Base-by-base conservation (phyloP, 306 rosid species). In the Prosopis cineraria region DNA sequence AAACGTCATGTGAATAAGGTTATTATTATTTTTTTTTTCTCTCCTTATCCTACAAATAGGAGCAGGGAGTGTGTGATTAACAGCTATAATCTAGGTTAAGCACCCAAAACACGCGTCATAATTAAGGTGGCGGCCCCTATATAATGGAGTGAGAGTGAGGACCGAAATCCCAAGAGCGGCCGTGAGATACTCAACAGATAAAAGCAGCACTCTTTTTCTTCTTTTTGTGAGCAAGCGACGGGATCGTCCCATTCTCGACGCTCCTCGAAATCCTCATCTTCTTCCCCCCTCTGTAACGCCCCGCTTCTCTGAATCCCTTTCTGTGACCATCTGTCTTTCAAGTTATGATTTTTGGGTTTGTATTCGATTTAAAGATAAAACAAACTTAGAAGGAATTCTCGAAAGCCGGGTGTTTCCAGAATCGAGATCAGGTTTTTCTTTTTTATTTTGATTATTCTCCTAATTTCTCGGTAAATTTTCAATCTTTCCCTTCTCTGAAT, bases 231-330 rank as follows among this genome's bases (percentile, higher is more conserved):
- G 50, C 48, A 8, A 27, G 45, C 72, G 2, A 50, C 25, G 10
- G 2, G 0, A 12, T 36, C 43, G 37, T 69, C 72, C 59, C 72
- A 20, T 55, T 70, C 69, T 75, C 17, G 27, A 5, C 65, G 2
- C 17, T 53, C 52, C 1, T 19, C 13, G n/a, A n/a, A n/a, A n/a
- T n/a, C 16, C 19, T 76, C 3, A 43, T 64, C 73, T 72, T 77
- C 43, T 7, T 72, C 70, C 85, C 89, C 83, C 75, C 37, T 88
- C 96, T 86, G 85, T 79, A 29, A 74, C 72, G 0, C 90, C 98
- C 97, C 98, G 90, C 96, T 91, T 90, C 97, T 91, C 96, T 90
- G 96, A 85, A 87, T 96, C 97, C 97, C 97, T 87, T 96, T 96
- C 98, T 93, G 99, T 91, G 86, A 91, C 88, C 89, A 86, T 93